Evolutionary conservation across 305 asterid species (phyloP), one percentile per base, ranked within the genome.

Genomic region (Fraxinus platypoda): DNA sequence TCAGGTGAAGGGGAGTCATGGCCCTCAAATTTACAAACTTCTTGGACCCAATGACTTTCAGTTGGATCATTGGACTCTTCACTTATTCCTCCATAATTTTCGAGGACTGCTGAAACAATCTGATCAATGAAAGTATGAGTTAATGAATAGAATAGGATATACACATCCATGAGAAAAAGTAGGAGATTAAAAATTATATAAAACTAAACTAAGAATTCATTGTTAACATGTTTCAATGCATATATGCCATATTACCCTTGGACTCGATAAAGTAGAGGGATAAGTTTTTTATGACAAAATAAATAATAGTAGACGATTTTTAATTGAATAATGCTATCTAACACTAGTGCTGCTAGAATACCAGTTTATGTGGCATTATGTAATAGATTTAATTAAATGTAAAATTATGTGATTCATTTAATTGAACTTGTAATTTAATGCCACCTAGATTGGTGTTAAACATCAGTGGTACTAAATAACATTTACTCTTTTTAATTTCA

Each of bases 71-170:
- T 72, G 74, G 90, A 74, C 78, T 88, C 96, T 88, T 90, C 89
- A 76, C 81, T 82, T 79, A 90, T 86, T 79, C 88, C 90, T 82
- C 87, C 85, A 90, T 92, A 95, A 88, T 94, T 96, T 89, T 94
- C 97, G 92, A 96, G 87, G 85, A 94, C 97, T 81, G 91, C 97
- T 59, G 97, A 90, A 90, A 94, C 98, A 89, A 96, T 93, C 99
- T 94, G 95, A 81, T 37, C 54, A 79, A 59, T 77, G 74, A 76
- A 35, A 66, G 57, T 76, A 68, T 34, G n/a, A 70, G 66, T 75
- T 34, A 41, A 43, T 77, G 79, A 46, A 74, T 30, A 28, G 4
- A 68, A 68, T 0, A 28, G 8, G 74, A 68, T 68, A 11, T 68
- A 68, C 37, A 30, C 37, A 12, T 68, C 38, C 5, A 28, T 64